Evolutionary conservation across 805 yeast species (phyloP).

Genomic region (Wickerhamomyces kurtzmanii): DNA sequence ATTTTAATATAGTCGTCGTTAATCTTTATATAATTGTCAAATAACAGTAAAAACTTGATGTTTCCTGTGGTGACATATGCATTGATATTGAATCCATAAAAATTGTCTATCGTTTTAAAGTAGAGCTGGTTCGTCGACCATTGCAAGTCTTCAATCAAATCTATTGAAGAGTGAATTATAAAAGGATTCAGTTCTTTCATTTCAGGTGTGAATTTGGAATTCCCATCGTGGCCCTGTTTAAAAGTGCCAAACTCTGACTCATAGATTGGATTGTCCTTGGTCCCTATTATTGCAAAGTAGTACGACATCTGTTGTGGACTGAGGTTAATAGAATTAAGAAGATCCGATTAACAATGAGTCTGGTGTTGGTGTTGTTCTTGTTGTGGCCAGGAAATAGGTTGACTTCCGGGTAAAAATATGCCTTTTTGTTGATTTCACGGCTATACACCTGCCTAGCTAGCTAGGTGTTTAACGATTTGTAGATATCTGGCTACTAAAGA

Average conservation of each 20-base stretch:
- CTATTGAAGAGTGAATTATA: slow-evolving; percentile 80
- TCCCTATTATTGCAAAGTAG: slow-evolving; percentile 83
- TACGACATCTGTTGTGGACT: slow-evolving; percentile 50
- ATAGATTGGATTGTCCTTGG: slow-evolving; percentile 76
- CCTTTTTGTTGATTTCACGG: too few relatives aligned
- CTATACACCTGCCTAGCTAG: too few relatives aligned
- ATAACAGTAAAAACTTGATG: slow-evolving; percentile 66
- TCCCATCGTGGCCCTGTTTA: slow-evolving; percentile 59
- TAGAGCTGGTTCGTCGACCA: slow-evolving; percentile 63
- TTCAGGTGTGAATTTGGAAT: slow-evolving; percentile 50
- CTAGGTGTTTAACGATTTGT: too few relatives aligned
- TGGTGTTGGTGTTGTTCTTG: too few relatives aligned
- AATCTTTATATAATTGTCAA: slow-evolving; percentile 27
- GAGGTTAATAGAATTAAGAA: slow-evolving; percentile 15
- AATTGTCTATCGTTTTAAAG: slow-evolving; percentile 73
- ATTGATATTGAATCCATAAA: slow-evolving; percentile 73
- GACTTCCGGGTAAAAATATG: too few relatives aligned
- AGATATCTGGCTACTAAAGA: too few relatives aligned
- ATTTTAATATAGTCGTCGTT: slow-evolving; percentile 72
- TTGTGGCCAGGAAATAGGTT: too few relatives aligned
- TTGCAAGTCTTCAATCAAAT: slow-evolving; percentile 84
- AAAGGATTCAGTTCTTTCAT: slow-evolving; percentile 80
- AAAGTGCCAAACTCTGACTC: slow-evolving; percentile 79
- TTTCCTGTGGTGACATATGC: slow-evolving; percentile 87
- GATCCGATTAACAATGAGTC: slow-evolving; percentile 19